These are phyloP conservation scores for Glomus cerebriforme DNA, from an alignment of 192 early-diverging fungal genomes.

Conservation along the genomic window DNA sequence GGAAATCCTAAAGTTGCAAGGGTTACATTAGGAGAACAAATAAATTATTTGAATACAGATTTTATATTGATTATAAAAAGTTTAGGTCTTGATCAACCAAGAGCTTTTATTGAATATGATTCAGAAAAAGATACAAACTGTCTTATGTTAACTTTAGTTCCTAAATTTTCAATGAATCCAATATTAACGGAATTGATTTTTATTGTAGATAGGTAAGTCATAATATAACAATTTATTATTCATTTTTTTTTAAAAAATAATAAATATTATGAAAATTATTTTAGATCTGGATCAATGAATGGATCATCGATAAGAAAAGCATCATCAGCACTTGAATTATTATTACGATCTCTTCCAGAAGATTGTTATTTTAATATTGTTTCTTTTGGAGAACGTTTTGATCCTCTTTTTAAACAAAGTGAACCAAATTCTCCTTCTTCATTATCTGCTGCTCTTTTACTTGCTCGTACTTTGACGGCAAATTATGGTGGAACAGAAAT, in stretches of 20 bases:
- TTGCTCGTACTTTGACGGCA: conserved; percentile 41
- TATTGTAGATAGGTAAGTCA: conserved; percentile 42
- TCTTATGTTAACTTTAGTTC: conserved; percentile 48
- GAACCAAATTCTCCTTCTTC: conserved; percentile 39
- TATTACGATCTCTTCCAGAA: conserved; percentile 52
- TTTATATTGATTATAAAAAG: conserved; percentile 28
- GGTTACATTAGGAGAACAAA: not conserved
- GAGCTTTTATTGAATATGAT: conserved; percentile 44
- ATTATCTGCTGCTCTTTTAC: conserved; percentile 37
- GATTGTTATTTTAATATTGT: conserved; percentile 53
- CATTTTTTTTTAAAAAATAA: not conserved
- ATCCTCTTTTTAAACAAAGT: conserved; percentile 44
- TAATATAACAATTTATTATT: not conserved
- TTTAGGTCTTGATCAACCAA: conserved; percentile 22
- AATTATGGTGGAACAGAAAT: conserved; percentile 58
- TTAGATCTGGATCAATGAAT: conserved; percentile 49
- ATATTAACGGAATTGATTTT: conserved; percentile 45
- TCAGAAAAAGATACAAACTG: conserved; percentile 36
- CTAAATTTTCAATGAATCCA: conserved; percentile 38
- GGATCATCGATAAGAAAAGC: conserved; percentile 44
- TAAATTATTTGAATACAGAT: conserved; percentile 25
- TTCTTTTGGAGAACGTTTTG: conserved; percentile 43
- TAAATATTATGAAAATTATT: not conserved
- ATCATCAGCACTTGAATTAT: conserved; percentile 44
- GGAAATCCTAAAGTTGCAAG: not conserved